Evolutionary conservation across 805 yeast species (phyloP), one percentile per base, ranked within the genome.

Genomic region (Yarrowia sp.): DNA sequence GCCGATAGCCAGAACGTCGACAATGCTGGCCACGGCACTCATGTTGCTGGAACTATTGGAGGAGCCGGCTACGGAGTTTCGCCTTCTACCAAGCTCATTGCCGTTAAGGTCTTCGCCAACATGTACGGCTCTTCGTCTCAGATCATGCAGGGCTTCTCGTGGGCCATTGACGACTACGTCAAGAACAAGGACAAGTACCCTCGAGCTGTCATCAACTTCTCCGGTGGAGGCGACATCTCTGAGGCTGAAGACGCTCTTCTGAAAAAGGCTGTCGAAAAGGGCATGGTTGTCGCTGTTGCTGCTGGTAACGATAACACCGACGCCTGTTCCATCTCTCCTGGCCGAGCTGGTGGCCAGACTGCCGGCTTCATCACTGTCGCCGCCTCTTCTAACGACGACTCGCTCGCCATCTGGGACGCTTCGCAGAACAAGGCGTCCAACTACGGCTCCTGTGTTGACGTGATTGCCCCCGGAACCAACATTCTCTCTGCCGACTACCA

Each of bases 401-500:
- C 52, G 8, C 22, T 48, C 36, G 52, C 52, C 16, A 8, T 48
- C 52, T 48, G 52, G 52, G 52, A 48, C 52, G 7, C 32, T 5
- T 26, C 32, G 7, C 35, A 22, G 26, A 45, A 19, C 49, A 16
- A 45, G 36, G 52, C 36, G 5, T 48, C 98, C 69, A 48, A 48
- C 95, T 95, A 86, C 80, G 99, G 98, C 78, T 85, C 84, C 77
- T 94, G 99, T 84, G 97, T 94, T 69, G 98, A 94, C 77, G 89
- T 94, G 72, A 93, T 91, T 77, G 99, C 97, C 40, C 99, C 99
- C 35, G 99, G 99, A 76, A 88, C 91, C 75, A 89, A 91, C 78
- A 87, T 94, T 71, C 83, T 89, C 73, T 91, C 97, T 53, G 75
- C 79, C 36, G 74, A 76, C 55, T 77, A 74, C 64, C 53, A 64